Evolutionary conservation across 768 basidiomycete genomes (phyloP).

Genomic region (Lepiota brunneoincarnata): DNA sequence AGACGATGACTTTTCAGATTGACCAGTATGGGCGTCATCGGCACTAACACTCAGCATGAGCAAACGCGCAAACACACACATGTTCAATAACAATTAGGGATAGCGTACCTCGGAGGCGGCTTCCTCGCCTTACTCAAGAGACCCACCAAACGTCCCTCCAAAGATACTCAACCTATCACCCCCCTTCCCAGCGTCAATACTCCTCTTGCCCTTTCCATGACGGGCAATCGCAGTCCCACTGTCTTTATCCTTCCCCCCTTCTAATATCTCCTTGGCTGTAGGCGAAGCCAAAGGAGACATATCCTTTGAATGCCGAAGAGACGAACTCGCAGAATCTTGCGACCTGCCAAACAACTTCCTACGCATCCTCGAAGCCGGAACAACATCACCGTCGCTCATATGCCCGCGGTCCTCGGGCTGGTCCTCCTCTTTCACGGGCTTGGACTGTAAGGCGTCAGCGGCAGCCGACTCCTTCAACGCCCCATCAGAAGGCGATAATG

Average conservation of each 20-base stretch:
- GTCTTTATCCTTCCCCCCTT: constrained; percentile 28
- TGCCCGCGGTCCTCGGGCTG: constrained; percentile 52
- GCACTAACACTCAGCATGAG: background rate
- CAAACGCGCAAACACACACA: background rate
- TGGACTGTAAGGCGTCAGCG: constrained; percentile 24
- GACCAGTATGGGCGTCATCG: constrained; percentile 3
- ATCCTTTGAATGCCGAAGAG: constrained; percentile 19
- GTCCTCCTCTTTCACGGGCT: constrained; percentile 27
- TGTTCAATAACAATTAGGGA: background rate
- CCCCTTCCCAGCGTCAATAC: constrained; percentile 43
- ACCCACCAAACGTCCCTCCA: constrained; percentile 58
- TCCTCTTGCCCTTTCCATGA: constrained; percentile 47
- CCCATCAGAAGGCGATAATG: constrained; percentile 61
- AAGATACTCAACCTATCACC: constrained; percentile 81
- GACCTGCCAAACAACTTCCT: constrained; percentile 65
- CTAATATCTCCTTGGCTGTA: constrained; percentile 13
- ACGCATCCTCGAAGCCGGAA: constrained; percentile 37
- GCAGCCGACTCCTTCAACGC: constrained; percentile 43
- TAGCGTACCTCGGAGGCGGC: constrained; percentile 67
- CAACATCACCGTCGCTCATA: constrained; percentile 65
- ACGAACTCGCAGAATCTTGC: constrained; percentile 35
- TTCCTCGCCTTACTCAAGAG: constrained; percentile 72
- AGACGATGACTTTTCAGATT: constrained; percentile 39
- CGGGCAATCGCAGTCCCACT: constrained; percentile 29
- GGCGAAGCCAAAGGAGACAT: constrained; percentile 8